Conservation (phyloP, 305 asterid species). For the Fraxinus platypoda region DNA sequence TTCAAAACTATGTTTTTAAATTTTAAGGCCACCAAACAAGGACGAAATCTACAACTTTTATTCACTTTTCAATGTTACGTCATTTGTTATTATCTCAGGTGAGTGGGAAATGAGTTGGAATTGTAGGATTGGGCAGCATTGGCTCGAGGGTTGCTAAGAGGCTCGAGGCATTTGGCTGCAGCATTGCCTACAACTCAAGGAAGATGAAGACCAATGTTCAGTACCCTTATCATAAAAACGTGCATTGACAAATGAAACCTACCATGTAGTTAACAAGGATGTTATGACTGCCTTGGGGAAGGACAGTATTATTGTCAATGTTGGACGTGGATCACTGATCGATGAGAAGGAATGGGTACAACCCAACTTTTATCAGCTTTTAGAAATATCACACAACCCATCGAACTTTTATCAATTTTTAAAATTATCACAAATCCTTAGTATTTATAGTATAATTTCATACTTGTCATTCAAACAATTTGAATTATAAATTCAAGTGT, state of each 20-base stretch:
- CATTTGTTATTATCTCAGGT: conserved; percentile 34
- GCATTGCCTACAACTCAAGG: conserved; percentile 57
- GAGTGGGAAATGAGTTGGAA: conserved; percentile 65
- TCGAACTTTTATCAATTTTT: background rate
- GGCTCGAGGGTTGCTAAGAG: conserved; percentile 55
- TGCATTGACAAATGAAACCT: conserved; percentile 49
- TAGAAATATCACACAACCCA: background rate
- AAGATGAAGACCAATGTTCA: conserved; percentile 35
- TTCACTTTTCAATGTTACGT: background rate
- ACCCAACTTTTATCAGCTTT: too few species aligned
- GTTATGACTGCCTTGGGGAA: conserved; percentile 53
- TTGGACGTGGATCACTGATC: conserved; percentile 53
- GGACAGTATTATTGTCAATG: conserved; percentile 45
- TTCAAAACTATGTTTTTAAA: too few species aligned
- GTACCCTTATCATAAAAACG: conserved; percentile 32
- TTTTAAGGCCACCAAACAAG: too few species aligned
- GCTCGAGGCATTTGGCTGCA: conserved; percentile 56
- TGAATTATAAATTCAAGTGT: background rate
- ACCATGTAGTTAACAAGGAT: conserved; percentile 40
- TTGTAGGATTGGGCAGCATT: conserved; percentile 67
- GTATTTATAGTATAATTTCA: too few species aligned
- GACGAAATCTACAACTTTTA: background rate
- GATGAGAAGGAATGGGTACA: conserved; percentile 61
- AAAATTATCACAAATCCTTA: background rate
- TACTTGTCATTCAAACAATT: background rate